A percentile compares a stretch with the other conserved stretches of the same genome.
Conservation (phyloP, 495 filamentous ascomycete species). For the Aspergillus ellipticus region DNA sequence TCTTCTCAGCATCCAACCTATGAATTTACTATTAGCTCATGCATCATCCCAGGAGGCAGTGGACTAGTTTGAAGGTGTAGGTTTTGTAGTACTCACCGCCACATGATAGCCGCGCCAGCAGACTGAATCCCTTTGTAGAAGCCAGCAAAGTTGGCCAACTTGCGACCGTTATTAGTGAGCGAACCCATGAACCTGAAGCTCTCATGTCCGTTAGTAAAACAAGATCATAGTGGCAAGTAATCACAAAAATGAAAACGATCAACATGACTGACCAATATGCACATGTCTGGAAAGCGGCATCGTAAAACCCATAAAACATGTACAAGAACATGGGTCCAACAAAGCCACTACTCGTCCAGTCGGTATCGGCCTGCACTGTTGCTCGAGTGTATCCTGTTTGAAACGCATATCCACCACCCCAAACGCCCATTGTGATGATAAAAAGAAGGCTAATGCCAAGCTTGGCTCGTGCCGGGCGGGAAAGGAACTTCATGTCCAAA, state of each 20-base stretch:
- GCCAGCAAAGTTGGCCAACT: constrained; percentile 87
- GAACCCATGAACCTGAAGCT: constrained; percentile 79
- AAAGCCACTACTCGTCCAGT: constrained; percentile 66
- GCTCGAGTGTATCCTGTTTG: constrained; percentile 62
- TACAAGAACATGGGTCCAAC: constrained; percentile 85
- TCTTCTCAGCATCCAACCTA: constrained; percentile 59
- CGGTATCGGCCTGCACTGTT: constrained; percentile 43
- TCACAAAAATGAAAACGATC: background rate
- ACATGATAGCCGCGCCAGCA: constrained; percentile 85
- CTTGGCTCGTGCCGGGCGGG: constrained; percentile 74
- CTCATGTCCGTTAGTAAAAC: constrained; percentile 1
- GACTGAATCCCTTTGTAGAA: constrained; percentile 98
- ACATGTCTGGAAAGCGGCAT: constrained; percentile 80
- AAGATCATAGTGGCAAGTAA: background rate
- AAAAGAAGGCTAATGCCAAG: constrained; percentile 62
- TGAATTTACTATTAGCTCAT: constrained; percentile 10
- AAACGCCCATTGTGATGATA: constrained; percentile 73
- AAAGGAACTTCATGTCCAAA: constrained; percentile 61
- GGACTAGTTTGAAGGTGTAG: background rate
- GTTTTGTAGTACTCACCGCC: constrained; percentile 46
- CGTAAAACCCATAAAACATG: constrained; percentile 91
- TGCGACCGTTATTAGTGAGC: constrained; percentile 84
- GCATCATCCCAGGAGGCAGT: background rate
- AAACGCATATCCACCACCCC: constrained; percentile 85
- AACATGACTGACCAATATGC: constrained; percentile 71